Conservation (phyloP, 1,284 basidiomycete genomes). For the Leccinum pachyderme region DNA sequence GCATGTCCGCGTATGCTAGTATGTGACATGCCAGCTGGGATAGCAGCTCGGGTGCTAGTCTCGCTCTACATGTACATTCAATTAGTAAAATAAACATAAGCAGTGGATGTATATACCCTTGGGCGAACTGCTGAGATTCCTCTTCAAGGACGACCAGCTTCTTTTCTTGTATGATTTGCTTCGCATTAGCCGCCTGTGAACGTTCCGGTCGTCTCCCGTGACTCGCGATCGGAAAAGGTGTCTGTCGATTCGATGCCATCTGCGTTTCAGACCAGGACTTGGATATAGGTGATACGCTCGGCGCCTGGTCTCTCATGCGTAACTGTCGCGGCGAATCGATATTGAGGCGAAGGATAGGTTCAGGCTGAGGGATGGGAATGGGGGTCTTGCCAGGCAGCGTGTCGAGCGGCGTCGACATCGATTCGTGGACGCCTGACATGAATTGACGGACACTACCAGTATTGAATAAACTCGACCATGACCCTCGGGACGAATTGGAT, state of each 20-base stretch:
- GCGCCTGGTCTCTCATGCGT: slow-evolving; percentile 24
- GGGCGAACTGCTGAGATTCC: slow-evolving; percentile 16
- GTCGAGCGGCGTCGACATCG: slow-evolving; percentile 42
- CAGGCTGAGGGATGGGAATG: slow-evolving; percentile 32
- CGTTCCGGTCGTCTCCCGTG: slow-evolving; percentile 39
- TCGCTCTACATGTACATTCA: slow-evolving; percentile 9
- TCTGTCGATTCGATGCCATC: slow-evolving; percentile 27
- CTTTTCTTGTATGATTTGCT: slow-evolving; percentile 34
- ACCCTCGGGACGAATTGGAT: slow-evolving; percentile 62
- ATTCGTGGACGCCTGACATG: slow-evolving; percentile 54
- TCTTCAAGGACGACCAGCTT: slow-evolving; percentile 36
- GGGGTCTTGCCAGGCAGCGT: slow-evolving; percentile 20
- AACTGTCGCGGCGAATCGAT: slow-evolving; percentile 26
- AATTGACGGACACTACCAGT: slow-evolving; percentile 62
- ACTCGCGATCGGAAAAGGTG: slow-evolving; percentile 43
- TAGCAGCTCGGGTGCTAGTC: slow-evolving; percentile 24
- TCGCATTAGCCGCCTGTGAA: slow-evolving; percentile 34
- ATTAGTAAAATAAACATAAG: background rate
- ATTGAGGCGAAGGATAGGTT: slow-evolving; percentile 25
- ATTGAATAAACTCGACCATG: slow-evolving; percentile 75
- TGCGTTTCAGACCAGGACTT: slow-evolving; percentile 57
- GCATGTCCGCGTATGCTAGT: slow-evolving; percentile 70
- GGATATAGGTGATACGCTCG: slow-evolving; percentile 39
- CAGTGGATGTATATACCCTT: slow-evolving; percentile 8
- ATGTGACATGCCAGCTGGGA: slow-evolving; percentile 58